Conservation (phyloP, 441 rosid genomes). For the Populus hybrid region DNA sequence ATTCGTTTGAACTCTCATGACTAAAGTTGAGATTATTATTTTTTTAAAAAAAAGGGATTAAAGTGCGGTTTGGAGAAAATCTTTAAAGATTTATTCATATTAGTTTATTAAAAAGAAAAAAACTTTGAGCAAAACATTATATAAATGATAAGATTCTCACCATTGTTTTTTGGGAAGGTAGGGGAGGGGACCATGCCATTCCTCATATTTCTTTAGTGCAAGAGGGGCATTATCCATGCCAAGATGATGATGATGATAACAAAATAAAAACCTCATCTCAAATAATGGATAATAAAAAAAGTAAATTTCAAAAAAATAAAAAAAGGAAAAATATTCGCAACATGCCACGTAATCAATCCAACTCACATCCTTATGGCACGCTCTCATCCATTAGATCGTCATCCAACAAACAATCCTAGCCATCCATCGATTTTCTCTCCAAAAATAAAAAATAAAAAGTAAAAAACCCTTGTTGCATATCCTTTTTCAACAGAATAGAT, state of each 20-base stretch:
- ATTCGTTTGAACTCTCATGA: background rate
- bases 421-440: constrained; percentile 8
- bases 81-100: background rate
- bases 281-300: constrained; percentile 15
- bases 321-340: background rate
- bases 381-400: constrained; percentile 15
- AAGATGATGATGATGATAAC: background rate
- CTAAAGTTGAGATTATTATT: background rate
- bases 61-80: background rate
- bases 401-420: constrained; percentile 11
- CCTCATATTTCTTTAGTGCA: background rate
- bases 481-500: constrained; percentile 2
- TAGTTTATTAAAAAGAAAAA: background rate
- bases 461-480: background rate
- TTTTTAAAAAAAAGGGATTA: background rate
- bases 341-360: constrained; percentile 26
- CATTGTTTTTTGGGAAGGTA: background rate
- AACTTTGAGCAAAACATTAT: background rate
- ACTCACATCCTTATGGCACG: background rate
- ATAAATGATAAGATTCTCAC: background rate
- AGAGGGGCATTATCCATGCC: background rate
- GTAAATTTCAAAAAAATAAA: constrained; percentile 15
- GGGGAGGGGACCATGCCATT: background rate
- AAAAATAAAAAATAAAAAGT: background rate
- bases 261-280: constrained; percentile 1